These are phyloP conservation scores for Phytopythium sindhum DNA, from an alignment of 352 stramenopile species.

Conservation along the genomic window DNA sequence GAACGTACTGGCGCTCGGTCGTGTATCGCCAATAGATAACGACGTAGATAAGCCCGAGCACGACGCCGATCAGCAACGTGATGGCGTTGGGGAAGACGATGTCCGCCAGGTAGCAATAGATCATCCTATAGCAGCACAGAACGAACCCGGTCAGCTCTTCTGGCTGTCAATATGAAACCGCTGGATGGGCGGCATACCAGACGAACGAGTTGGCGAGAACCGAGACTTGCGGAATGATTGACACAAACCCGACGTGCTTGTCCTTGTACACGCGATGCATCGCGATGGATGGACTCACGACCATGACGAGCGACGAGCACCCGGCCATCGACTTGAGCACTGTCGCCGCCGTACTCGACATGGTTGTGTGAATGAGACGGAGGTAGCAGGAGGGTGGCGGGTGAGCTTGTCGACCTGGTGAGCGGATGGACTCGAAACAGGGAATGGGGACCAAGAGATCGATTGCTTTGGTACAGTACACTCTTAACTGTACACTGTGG, in stretches of 20 bases:
- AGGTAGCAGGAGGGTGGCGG: no score
- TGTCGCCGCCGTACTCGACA: constrained; percentile 13
- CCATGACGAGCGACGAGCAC: constrained; percentile 21
- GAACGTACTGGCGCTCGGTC: constrained; percentile 24
- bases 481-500: no score
- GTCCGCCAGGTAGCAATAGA: constrained; percentile 37
- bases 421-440: no score
- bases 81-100: constrained; percentile 43
- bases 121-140: no score
- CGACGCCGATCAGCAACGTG: constrained; percentile 34
- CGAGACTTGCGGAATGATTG: constrained; percentile 15
- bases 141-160: no score
- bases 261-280: constrained; percentile 17
- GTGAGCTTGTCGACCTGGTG: no score
- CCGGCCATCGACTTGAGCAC: constrained; percentile 27
- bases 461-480: no score
- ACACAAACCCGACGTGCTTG: constrained; percentile 9
- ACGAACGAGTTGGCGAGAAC: constrained; percentile 15
- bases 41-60: constrained; percentile 30
- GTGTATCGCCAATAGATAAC: constrained; percentile 33
- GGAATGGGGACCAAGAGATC: no score
- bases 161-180: no score
- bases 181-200: no score
- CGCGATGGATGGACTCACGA: constrained; percentile 10
- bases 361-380: no score